phyloP scores from a whole-genome alignment of 2,329 filamentous ascomycete species.

The Ophidiomyces ophidiicola region DNA sequence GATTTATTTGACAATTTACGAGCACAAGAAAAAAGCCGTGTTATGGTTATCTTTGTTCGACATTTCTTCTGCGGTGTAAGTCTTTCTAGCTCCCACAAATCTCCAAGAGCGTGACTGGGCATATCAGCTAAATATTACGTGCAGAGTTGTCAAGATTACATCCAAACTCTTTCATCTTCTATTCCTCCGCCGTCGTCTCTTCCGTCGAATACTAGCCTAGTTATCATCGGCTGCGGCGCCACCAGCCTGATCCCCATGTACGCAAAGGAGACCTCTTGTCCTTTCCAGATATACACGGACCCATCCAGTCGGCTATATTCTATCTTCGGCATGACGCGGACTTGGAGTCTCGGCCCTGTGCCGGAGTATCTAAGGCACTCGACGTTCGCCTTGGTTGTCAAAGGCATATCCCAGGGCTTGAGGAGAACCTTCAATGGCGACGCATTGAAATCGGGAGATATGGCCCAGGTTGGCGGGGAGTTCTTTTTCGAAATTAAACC shows the following conservation, averaged over 20 bases:
- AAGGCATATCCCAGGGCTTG: conserved; percentile 46
- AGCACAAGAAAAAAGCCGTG: conserved; percentile 34
- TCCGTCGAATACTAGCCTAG: conserved; percentile 48
- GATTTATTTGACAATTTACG: conserved; percentile 40
- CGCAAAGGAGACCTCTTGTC: conserved; percentile 48
- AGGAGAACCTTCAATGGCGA: conserved; percentile 46
- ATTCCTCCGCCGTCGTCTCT: conserved; percentile 41
- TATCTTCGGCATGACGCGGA: conserved; percentile 56
- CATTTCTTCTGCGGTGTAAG: conserved; percentile 72
- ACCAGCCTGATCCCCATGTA: conserved; percentile 58
- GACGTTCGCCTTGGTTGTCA: conserved; percentile 34
- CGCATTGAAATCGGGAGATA: conserved; percentile 52
- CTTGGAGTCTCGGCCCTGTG: conserved; percentile 47
- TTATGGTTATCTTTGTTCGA: conserved; percentile 61
- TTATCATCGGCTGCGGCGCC: conserved; percentile 60
- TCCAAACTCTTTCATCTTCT: conserved; percentile 49
- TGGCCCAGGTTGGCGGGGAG: conserved; percentile 61
- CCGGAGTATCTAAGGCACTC: conserved; percentile 54
- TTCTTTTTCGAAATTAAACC: conserved; percentile 52
- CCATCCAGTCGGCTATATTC: conserved; percentile 55
- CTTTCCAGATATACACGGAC: conserved; percentile 67
- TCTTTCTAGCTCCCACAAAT: conserved; percentile 17
- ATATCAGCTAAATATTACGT: conserved; percentile 2
- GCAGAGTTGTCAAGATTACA: conserved; percentile 65
- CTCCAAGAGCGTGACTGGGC: not conserved